These are phyloP conservation scores for Epipyxis sp. DNA, from an alignment of 108 stramenopile genomes.

Conservation along the genomic window DNA sequence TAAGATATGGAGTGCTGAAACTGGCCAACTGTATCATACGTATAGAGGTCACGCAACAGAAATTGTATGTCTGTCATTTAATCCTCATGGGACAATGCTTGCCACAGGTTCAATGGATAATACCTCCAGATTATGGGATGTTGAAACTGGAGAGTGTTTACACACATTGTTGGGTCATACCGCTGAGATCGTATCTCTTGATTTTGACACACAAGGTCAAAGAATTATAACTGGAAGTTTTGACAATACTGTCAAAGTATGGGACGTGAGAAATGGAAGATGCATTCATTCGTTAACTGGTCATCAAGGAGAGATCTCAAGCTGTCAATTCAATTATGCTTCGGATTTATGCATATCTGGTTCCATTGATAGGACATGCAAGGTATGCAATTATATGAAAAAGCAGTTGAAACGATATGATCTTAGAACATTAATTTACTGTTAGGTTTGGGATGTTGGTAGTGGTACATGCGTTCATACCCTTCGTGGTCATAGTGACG, in stretches of 20 bases:
- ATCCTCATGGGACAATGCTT: constrained; percentile 57
- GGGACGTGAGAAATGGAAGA: constrained; percentile 63
- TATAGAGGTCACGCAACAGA: constrained; percentile 67
- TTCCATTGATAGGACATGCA: constrained; percentile 60
- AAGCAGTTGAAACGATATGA: too few relatives aligned
- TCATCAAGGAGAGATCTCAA: constrained; percentile 62
- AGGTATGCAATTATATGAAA: too few relatives aligned
- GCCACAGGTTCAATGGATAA: constrained; percentile 69
- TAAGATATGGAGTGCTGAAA: constrained; percentile 27
- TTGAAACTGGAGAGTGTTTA: constrained; percentile 62
- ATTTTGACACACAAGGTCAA: constrained; percentile 60
- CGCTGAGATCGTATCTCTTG: constrained; percentile 62
- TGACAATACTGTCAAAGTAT: constrained; percentile 64
- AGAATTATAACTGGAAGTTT: constrained; percentile 62
- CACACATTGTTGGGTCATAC: constrained; percentile 66
- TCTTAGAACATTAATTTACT: too few relatives aligned
- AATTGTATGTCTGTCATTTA: constrained; percentile 66
- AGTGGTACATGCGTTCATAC: constrained; percentile 60
- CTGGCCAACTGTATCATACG: constrained; percentile 59
- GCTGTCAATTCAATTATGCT: constrained; percentile 56
- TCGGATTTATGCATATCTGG: constrained; percentile 57
- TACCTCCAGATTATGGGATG: constrained; percentile 66
- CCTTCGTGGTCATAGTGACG: constrained; percentile 66
- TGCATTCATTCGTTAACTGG: constrained; percentile 60
- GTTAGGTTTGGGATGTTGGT: constrained; percentile 63